phyloP scores from a whole-genome alignment of 805 yeast genomes.

The Debaryomyces prosopidis region DNA sequence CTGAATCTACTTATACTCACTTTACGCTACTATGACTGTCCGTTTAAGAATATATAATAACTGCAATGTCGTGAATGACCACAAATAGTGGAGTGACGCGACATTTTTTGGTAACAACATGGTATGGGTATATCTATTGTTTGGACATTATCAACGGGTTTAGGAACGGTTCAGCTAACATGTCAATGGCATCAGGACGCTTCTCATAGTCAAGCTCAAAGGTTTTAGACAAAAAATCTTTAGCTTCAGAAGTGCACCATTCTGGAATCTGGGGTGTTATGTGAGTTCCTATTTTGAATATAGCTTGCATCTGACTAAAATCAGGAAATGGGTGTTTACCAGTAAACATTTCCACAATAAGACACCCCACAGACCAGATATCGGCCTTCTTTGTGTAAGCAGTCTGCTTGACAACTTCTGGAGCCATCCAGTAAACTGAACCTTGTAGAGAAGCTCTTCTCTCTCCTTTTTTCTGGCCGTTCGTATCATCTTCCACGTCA shows the following conservation, averaged over 20 bases:
- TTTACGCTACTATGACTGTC: neutral
- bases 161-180: constrained; percentile 66
- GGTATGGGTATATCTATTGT: constrained; percentile 8
- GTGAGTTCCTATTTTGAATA: constrained; percentile 88
- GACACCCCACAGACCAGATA: constrained; percentile 96
- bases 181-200: constrained; percentile 72
- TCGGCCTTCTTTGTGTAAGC: constrained; percentile 92
- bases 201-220: constrained; percentile 73
- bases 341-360: constrained; percentile 91
- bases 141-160: constrained; percentile 48
- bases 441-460: constrained; percentile 87
- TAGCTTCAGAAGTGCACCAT: constrained; percentile 67
- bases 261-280: constrained; percentile 79
- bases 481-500: constrained; percentile 21
- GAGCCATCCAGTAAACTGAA: constrained; percentile 98
- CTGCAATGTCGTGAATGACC: constrained; percentile 8
- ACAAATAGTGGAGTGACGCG: constrained; percentile 1
- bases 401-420: constrained; percentile 94
- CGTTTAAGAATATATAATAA: neutral
- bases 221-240: constrained; percentile 62
- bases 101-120: constrained; percentile 3
- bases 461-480: constrained; percentile 24
- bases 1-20: too few relatives aligned
- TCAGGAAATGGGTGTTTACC: constrained; percentile 96
- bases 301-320: constrained; percentile 94